A percentile compares a stretch with the other conserved stretches of the same genome.
These are phyloP conservation scores for Claviceps africana DNA, from an alignment of 2,329 filamentous ascomycete species.

Conservation along the genomic window DNA sequence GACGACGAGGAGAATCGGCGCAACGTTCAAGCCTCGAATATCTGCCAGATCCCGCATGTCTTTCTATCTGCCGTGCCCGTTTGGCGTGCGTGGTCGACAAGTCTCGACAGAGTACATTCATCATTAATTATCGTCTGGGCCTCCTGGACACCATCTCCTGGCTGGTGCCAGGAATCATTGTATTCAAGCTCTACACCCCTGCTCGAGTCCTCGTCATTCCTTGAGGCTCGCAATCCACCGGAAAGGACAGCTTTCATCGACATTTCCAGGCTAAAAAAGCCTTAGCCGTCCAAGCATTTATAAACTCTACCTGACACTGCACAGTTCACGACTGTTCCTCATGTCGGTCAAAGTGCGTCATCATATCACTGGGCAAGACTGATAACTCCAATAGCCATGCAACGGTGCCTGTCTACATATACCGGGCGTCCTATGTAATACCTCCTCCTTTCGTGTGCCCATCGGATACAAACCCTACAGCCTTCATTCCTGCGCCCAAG, in stretches of 20 bases:
- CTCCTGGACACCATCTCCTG: not conserved
- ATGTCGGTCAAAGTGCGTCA: not conserved
- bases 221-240: not conserved
- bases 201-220: not conserved
- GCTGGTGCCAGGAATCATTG: too few species aligned
- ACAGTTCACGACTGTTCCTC: not conserved
- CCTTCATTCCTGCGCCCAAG: too few species aligned
- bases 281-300: not conserved
- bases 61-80: not conserved
- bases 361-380: not conserved
- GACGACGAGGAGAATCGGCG: not conserved
- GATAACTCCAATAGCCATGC: not conserved
- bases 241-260: not conserved
- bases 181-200: too few species aligned
- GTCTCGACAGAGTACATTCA: not conserved
- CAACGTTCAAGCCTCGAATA: not conserved
- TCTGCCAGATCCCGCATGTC: not conserved
- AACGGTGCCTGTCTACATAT: not conserved
- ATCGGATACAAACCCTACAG: not conserved
- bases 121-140: not conserved
- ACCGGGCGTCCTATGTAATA: not conserved
- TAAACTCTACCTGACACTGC: not conserved
- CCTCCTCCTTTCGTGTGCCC: not conserved
- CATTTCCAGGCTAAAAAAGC: not conserved
- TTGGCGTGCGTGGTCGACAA: not conserved